Evolutionary conservation across 768 basidiomycete species (phyloP).

Genomic region (Pleurotus sapidus): DNA sequence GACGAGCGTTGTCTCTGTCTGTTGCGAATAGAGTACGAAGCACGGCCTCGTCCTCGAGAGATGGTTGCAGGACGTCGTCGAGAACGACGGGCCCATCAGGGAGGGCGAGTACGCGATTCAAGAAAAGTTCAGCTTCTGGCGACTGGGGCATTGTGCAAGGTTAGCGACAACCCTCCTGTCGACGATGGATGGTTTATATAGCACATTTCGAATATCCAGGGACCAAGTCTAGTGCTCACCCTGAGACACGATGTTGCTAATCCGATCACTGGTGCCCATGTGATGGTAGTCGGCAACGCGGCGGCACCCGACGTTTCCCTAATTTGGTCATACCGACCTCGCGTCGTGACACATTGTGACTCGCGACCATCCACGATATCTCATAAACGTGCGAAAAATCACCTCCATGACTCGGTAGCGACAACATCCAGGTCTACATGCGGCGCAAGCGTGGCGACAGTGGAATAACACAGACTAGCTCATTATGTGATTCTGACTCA

Average conservation of each 20-base stretch:
- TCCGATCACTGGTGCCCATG: too few species aligned
- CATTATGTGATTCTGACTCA: too few species aligned
- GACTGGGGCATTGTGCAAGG: constrained; percentile 16
- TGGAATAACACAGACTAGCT: too few species aligned
- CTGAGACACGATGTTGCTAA: not conserved
- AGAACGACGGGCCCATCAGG: constrained; percentile 32
- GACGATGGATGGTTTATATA: not conserved
- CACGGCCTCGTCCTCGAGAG: constrained; percentile 54
- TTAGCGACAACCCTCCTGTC: not conserved
- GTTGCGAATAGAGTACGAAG: constrained; percentile 55
- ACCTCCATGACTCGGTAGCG: too few species aligned
- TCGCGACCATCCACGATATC: too few species aligned
- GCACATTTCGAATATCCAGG: not conserved
- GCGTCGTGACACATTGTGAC: too few species aligned
- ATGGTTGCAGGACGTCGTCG: constrained; percentile 45
- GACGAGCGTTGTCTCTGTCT: constrained; percentile 41
- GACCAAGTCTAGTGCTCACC: not conserved
- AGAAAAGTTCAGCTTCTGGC: constrained; percentile 21
- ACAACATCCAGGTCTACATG: too few species aligned
- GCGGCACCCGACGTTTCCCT: too few species aligned
- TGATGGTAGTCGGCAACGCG: too few species aligned
- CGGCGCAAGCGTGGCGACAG: too few species aligned
- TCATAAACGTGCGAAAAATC: too few species aligned
- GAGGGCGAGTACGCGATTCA: constrained; percentile 18
- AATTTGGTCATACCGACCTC: too few species aligned